Evolutionary conservation across 2,329 filamentous ascomycete species (phyloP).

Genomic region (Coniochaeta sp.): DNA sequence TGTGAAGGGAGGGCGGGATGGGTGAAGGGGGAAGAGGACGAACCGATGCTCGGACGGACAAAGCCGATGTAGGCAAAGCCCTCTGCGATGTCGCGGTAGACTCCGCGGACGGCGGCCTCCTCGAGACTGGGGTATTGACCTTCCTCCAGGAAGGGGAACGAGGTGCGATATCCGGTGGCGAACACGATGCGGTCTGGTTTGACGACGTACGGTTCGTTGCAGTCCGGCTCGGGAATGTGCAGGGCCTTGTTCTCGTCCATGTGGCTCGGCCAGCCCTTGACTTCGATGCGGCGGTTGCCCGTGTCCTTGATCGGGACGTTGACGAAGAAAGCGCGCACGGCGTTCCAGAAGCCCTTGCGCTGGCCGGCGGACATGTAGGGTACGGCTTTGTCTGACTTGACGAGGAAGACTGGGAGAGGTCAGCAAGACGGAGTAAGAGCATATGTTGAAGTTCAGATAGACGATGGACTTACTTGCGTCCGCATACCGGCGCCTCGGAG

Average conservation of each 20-base stretch:
- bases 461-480: conserved; percentile 6
- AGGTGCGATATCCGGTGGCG: conserved; percentile 27
- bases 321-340: conserved; percentile 23
- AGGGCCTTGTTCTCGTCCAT: conserved; percentile 23
- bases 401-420: conserved; percentile 20
- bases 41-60: conserved; percentile 35
- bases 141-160: conserved; percentile 29
- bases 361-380: conserved; percentile 26
- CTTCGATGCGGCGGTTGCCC: conserved; percentile 21
- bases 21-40: neutral
- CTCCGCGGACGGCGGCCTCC: conserved; percentile 42
- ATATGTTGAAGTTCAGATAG: neutral
- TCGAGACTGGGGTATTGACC: conserved; percentile 33
- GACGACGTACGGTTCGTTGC: conserved; percentile 20
- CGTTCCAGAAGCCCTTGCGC: conserved; percentile 19
- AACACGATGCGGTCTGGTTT: conserved; percentile 28
- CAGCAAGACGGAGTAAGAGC: neutral
- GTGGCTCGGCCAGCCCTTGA: conserved; percentile 25
- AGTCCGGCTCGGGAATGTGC: conserved; percentile 23
- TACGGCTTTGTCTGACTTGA: conserved; percentile 26
- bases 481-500: conserved; percentile 13
- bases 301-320: conserved; percentile 20
- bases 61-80: conserved; percentile 40
- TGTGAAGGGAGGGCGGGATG: no score
- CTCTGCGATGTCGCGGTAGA: conserved; percentile 36